Conservation (phyloP, 2,329 filamentous ascomycete species). For the Zymoseptoria pseudotritici region DNA sequence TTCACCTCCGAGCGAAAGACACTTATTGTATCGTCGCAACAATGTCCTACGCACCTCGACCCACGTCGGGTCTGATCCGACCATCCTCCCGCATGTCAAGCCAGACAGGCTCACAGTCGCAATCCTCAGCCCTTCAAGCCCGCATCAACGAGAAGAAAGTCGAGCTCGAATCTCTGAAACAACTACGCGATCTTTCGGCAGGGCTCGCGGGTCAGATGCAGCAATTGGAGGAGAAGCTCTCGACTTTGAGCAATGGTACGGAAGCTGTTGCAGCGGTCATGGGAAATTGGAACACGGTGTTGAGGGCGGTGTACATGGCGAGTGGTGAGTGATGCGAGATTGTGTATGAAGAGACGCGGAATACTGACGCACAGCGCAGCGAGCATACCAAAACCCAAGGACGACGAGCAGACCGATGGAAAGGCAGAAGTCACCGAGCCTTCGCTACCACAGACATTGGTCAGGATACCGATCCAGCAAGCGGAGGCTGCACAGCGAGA, state of each 20-base stretch:
- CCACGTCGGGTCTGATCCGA: conserved; percentile 38
- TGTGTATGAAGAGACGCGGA: conserved; percentile 20
- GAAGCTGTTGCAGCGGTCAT: conserved; percentile 81
- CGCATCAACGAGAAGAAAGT: conserved; percentile 81
- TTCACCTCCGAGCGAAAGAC: background rate
- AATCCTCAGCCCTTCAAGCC: conserved; percentile 63
- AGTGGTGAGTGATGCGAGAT: too few species aligned
- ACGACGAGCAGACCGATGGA: conserved; percentile 4
- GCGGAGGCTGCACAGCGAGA: conserved; percentile 25
- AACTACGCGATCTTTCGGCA: conserved; percentile 70
- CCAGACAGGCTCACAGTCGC: conserved; percentile 24
- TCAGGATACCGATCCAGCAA: conserved; percentile 77
- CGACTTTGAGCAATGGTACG: conserved; percentile 71
- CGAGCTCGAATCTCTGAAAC: conserved; percentile 70
- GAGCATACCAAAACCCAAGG: conserved; percentile 59
- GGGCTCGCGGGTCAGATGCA: conserved; percentile 78
- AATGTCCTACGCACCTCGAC: conserved; percentile 36
- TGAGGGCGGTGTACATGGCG: conserved; percentile 79
- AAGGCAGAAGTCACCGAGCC: conserved; percentile 32
- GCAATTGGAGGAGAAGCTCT: conserved; percentile 67
- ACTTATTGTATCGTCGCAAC: background rate
- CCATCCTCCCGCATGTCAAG: conserved; percentile 32
- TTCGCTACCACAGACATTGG: conserved; percentile 66
- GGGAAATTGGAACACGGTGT: conserved; percentile 80
- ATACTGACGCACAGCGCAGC: conserved; percentile 30